Base-by-base conservation (phyloP, 805 yeast genomes). In the Wickerhamia fluorescens region DNA sequence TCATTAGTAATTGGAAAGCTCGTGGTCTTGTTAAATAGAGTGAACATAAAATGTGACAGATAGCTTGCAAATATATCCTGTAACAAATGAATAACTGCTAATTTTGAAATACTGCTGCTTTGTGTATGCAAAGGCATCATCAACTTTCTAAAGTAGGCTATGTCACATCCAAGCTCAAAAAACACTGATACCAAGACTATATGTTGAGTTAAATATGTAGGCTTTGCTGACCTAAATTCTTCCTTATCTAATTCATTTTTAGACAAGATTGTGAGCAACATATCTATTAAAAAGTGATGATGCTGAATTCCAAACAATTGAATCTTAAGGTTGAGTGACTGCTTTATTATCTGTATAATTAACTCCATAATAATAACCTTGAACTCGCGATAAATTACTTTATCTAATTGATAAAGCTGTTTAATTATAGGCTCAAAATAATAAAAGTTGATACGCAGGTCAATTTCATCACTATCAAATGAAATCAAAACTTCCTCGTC, bases 141-240 rank as follows among this genome's bases (percentile, higher is more conserved):
- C 5, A 58, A 28, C 23, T 33, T 37, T 25, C 43, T 38, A 24
- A 58, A 30, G 14, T 27, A 32, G 15, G 34, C 34, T 2, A 47
- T 40, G 24, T 48, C 49, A 36, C 62, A 53, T 2, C 69, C 69
- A 15, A 61, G 39, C 34, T 59, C 63, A 24, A 51, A 33, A 21
- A 61, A n/a, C n/a, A n/a, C n/a, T n/a, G n/a, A n/a, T n/a, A n/a
- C n/a, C n/a, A n/a, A n/a, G n/a, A n/a, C n/a, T n/a, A n/a, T n/a
- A n/a, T n/a, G n/a, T n/a, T n/a, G n/a, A n/a, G n/a, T n/a, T n/a
- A n/a, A n/a, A n/a, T n/a, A n/a, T n/a, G n/a, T n/a, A n/a, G n/a
- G n/a, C n/a, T n/a, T n/a, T n/a, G n/a, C n/a, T n/a, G n/a, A n/a
- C n/a, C n/a, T n/a, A n/a, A n/a, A n/a, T n/a, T n/a, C n/a, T n/a